Evolutionary conservation across 148 eudicot species (phyloP).

Genomic region (Rhododendron ferrugineum): DNA sequence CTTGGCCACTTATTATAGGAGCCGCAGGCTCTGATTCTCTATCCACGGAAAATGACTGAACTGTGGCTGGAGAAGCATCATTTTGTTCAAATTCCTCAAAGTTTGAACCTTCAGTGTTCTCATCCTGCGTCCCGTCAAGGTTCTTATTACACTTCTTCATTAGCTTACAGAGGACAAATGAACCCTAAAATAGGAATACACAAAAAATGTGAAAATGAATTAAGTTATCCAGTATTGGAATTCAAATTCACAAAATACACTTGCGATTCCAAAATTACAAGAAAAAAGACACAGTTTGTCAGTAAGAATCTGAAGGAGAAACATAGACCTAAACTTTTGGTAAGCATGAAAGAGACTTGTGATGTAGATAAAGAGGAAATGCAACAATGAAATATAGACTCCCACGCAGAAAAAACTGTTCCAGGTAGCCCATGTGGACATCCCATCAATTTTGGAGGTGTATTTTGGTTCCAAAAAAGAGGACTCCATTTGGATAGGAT

Average conservation of each 20-base stretch:
- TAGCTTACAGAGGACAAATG: constrained; percentile 81
- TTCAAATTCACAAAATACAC: neutral
- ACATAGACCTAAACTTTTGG: neutral
- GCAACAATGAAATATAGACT: neutral
- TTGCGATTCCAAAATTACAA: neutral
- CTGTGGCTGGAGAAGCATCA: constrained; percentile 34
- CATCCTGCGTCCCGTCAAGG: constrained; percentile 52
- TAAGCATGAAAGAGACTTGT: neutral
- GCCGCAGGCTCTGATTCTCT: constrained; percentile 37
- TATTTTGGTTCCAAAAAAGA: neutral
- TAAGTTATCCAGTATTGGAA: neutral
- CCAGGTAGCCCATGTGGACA: neutral
- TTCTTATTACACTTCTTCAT: constrained; percentile 63
- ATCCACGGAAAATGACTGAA: constrained; percentile 36
- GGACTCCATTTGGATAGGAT: neutral
- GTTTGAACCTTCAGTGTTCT: constrained; percentile 44
- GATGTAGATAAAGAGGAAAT: neutral
- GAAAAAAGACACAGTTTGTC: neutral
- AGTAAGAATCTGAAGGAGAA: neutral
- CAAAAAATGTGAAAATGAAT: neutral
- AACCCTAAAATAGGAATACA: constrained; percentile 34
- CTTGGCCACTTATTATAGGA: constrained; percentile 24
- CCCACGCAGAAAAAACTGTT: neutral
- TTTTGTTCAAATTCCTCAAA: constrained; percentile 36
- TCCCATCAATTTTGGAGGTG: neutral